A percentile compares a stretch with the other conserved stretches of the same genome.
Conservation (phyloP, 2,329 filamentous ascomycete genomes). For the Colletotrichum theobromicola region DNA sequence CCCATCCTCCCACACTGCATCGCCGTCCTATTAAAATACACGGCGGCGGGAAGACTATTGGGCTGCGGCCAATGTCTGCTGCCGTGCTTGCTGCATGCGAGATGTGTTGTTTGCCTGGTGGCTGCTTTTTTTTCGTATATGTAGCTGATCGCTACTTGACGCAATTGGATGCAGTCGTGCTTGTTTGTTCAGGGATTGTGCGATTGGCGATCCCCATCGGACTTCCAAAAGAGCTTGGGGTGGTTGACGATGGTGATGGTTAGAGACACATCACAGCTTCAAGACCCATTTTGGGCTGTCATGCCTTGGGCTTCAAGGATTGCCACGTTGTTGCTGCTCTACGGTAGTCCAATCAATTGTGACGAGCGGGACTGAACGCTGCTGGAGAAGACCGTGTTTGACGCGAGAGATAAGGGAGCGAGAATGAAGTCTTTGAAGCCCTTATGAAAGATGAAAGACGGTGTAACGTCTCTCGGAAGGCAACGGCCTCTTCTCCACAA, state of each 20-base stretch:
- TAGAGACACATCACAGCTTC: background rate
- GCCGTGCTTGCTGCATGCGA: background rate
- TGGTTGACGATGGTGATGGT: background rate
- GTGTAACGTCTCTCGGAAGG: background rate
- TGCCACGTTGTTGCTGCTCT: background rate
- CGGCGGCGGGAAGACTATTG: background rate
- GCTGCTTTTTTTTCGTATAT: background rate
- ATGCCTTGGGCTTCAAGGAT: background rate
- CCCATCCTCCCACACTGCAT: background rate
- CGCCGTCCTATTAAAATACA: background rate
- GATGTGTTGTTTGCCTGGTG: background rate
- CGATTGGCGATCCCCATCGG: background rate
- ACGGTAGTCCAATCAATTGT: rapidly evolving
- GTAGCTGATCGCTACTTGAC: background rate
- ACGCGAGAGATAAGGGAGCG: background rate
- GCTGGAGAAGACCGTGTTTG: background rate
- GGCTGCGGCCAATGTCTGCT: background rate
- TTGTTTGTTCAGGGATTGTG: background rate
- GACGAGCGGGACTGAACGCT: background rate
- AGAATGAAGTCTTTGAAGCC: background rate
- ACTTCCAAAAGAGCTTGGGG: too few species aligned
- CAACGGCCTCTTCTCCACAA: background rate
- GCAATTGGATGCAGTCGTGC: background rate
- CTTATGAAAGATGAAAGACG: background rate
- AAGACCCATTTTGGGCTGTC: background rate